Percentiles rank a stretch among this genome's conserved stretches.
Conservation (phyloP, 768 basidiomycete genomes). For the Hirschioporus abietinus region DNA sequence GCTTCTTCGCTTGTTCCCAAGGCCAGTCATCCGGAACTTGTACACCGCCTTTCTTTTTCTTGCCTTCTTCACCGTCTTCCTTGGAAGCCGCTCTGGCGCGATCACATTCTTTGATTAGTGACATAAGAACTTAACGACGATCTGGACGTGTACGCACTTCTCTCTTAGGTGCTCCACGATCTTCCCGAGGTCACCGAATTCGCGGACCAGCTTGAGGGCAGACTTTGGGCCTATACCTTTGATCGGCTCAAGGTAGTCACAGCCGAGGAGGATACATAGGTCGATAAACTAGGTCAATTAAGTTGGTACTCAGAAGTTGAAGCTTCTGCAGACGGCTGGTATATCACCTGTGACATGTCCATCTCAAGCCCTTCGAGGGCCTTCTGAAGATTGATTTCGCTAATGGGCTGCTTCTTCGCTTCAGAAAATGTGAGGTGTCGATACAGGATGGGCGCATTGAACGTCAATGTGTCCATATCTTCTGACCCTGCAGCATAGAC, state of each 20-base stretch:
- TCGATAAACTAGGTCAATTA: constrained; percentile 73
- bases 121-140: not conserved
- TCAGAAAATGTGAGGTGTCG: constrained; percentile 98
- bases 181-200: constrained; percentile 64
- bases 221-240: constrained; percentile 95
- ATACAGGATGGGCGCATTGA: constrained; percentile 84
- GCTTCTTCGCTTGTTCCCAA: constrained; percentile 89
- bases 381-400: constrained; percentile 77
- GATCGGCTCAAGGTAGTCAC: constrained; percentile 99
- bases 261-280: constrained; percentile 92
- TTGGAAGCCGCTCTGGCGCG: constrained; percentile 33
- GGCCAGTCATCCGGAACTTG: constrained; percentile 93
- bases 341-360: constrained; percentile 80
- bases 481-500: constrained; percentile 98
- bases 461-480: constrained; percentile 99
- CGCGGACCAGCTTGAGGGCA: constrained; percentile 86
- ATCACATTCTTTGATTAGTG: constrained; percentile 9
- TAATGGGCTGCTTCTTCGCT: constrained; percentile 94
- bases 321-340: constrained; percentile 2
- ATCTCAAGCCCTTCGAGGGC: constrained; percentile 88
- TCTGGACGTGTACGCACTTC: constrained; percentile 45
- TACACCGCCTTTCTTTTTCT: constrained; percentile 73
- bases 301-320: not conserved
- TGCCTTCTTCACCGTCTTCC: constrained; percentile 42
- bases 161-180: constrained; percentile 76